Evolutionary conservation across 768 basidiomycete genomes (phyloP).

Genomic region (Mycena galopus): DNA sequence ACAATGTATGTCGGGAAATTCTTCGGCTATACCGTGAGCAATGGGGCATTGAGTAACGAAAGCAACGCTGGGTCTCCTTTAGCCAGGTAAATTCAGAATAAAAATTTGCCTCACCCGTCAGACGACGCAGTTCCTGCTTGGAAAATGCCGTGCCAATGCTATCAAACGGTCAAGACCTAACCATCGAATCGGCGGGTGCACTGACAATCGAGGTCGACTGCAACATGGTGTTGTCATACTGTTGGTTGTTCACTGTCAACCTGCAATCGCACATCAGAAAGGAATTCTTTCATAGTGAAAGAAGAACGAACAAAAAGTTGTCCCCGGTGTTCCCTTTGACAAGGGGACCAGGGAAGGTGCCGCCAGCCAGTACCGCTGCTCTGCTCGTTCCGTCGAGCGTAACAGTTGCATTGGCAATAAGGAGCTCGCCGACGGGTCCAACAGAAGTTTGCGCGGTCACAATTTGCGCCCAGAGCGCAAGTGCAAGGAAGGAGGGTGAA

Average conservation of each 20-base stretch:
- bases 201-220: constrained; percentile 57
- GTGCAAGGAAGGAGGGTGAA: constrained; percentile 9
- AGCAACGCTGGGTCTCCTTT: constrained; percentile 42
- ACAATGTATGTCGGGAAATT: too few species aligned
- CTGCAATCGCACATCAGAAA: neutral
- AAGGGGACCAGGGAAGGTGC: constrained; percentile 49
- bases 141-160: constrained; percentile 54
- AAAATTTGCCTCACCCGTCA: constrained; percentile 39
- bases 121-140: constrained; percentile 48
- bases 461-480: neutral
- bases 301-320: constrained; percentile 41
- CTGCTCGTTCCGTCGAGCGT: constrained; percentile 4
- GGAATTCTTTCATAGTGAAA: neutral
- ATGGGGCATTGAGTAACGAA: constrained; percentile 63
- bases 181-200: neutral
- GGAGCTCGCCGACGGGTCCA: constrained; percentile 6
- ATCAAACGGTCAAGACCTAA: neutral
- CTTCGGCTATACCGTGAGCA: too few species aligned
- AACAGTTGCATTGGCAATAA: neutral
- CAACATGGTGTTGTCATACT: constrained; percentile 54
- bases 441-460: neutral
- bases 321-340: constrained; percentile 55
- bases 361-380: constrained; percentile 46
- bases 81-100: neutral
- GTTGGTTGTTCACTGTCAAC: constrained; percentile 56